These are phyloP conservation scores for Chalara sp. DNA, from an alignment of 2,329 filamentous ascomycete species.

Conservation along the genomic window DNA sequence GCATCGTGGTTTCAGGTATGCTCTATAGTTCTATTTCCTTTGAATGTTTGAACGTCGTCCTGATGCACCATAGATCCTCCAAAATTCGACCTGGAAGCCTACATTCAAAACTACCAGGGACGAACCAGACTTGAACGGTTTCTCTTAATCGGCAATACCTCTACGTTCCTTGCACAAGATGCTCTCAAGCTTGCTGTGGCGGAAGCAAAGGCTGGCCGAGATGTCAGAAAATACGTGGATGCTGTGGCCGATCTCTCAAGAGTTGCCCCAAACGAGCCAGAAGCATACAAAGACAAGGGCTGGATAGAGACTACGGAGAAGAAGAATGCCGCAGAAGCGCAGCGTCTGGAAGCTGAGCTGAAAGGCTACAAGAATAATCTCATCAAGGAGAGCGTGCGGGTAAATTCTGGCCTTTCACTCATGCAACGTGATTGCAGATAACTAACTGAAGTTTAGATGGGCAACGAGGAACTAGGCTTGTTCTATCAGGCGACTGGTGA, in stretches of 20 bases:
- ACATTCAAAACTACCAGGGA: slow-evolving; percentile 82
- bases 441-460: slow-evolving; percentile 56
- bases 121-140: slow-evolving; percentile 77
- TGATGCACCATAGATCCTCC: slow-evolving; percentile 39
- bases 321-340: slow-evolving; percentile 61
- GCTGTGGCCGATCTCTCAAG: slow-evolving; percentile 59
- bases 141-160: slow-evolving; percentile 72
- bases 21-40: no score
- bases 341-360: slow-evolving; percentile 75
- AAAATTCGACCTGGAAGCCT: slow-evolving; percentile 86
- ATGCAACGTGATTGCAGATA: background rate
- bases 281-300: slow-evolving; percentile 58
- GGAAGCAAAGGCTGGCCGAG: slow-evolving; percentile 70
- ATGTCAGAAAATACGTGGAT: slow-evolving; percentile 64
- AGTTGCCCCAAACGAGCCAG: slow-evolving; percentile 59
- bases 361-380: slow-evolving; percentile 95
- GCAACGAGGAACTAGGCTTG: slow-evolving; percentile 82
- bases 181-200: slow-evolving; percentile 71
- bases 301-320: slow-evolving; percentile 69
- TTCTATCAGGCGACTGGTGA: slow-evolving; percentile 78
- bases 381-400: slow-evolving; percentile 92
- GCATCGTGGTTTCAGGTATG: no score
- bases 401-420: slow-evolving; percentile 34
- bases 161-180: slow-evolving; percentile 68
- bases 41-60: background rate